Conservation (phyloP, 495 filamentous ascomycete genomes). For the Xylaria intraflava region DNA sequence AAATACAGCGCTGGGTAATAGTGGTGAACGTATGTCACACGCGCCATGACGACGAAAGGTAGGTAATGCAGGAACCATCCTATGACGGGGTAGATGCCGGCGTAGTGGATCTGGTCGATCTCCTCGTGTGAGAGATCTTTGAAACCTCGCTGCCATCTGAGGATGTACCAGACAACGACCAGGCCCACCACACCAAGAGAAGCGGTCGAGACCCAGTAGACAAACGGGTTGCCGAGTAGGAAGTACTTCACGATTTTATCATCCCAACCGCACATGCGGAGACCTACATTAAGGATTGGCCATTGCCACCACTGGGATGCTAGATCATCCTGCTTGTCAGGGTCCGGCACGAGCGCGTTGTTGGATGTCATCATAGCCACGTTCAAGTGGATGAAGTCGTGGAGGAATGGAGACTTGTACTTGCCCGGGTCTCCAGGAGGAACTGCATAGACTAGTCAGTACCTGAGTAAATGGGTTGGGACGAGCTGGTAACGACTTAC, state of each 20-base stretch:
- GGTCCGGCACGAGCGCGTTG: constrained; percentile 95
- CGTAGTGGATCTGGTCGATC: constrained; percentile 90
- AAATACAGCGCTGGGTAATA: constrained; percentile 99
- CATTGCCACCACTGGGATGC: constrained; percentile 98
- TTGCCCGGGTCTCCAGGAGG: constrained; percentile 84
- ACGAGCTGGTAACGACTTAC: constrained; percentile 51
- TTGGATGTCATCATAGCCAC: constrained; percentile 99
- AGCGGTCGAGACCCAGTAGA: constrained; percentile 90
- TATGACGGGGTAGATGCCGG: constrained; percentile 81
- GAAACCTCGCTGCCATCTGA: constrained; percentile 96
- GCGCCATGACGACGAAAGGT: constrained; percentile 93
- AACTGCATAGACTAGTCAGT: constrained; percentile 49
- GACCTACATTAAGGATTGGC: constrained; percentile 89
- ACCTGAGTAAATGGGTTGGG: neutral
- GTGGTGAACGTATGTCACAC: constrained; percentile 98
- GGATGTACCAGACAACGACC: constrained; percentile 73
- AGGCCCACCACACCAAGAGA: constrained; percentile 65
- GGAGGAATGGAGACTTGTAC: constrained; percentile 93
- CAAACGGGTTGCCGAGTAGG: constrained; percentile 89
- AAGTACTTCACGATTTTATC: constrained; percentile 95
- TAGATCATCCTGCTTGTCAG: constrained; percentile 97
- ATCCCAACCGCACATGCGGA: constrained; percentile 98
- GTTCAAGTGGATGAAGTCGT: constrained; percentile 95
- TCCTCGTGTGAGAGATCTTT: constrained; percentile 70
- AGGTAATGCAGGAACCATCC: constrained; percentile 96